Conservation (phyloP, 179 eudicot genomes). For the Silene coronaria region DNA sequence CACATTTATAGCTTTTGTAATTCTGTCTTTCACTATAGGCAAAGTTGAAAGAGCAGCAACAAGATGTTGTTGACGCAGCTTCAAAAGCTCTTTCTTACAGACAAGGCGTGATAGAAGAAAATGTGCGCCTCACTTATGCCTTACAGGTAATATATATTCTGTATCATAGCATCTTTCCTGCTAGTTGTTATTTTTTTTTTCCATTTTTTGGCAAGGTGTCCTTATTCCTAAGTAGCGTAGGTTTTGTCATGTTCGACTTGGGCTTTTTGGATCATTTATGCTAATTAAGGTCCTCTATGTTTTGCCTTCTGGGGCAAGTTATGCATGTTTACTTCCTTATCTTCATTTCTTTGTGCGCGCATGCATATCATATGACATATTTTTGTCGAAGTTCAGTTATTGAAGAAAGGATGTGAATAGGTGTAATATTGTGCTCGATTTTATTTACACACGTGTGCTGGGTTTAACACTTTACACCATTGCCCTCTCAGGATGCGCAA, state of each 20-base stretch:
- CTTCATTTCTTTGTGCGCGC: not conserved
- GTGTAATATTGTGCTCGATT: not conserved
- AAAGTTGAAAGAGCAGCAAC: constrained; percentile 95
- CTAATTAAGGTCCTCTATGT: not conserved
- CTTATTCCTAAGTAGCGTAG: not conserved
- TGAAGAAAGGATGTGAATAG: not conserved
- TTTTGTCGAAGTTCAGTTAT: not conserved
- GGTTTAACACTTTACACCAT: not conserved
- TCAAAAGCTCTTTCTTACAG: constrained; percentile 94
- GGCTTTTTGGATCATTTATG: not conserved
- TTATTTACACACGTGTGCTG: not conserved
- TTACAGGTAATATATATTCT: constrained; percentile 53
- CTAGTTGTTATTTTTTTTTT: not conserved
- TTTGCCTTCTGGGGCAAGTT: not conserved
- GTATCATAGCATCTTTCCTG: not conserved
- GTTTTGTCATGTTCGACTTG: not conserved
- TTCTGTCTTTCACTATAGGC: constrained; percentile 37
- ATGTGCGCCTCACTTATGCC: constrained; percentile 82
- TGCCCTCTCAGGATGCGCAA: constrained; percentile 67
- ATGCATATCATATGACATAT: not conserved
- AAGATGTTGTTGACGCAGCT: constrained; percentile 84
- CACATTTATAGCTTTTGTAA: not conserved
- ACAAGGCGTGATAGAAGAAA: constrained; percentile 92
- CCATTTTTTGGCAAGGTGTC: not conserved
- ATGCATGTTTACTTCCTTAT: not conserved